Base-by-base conservation (phyloP, 129 eudicot species). In the Chrysanthemum lavandulifolium region DNA sequence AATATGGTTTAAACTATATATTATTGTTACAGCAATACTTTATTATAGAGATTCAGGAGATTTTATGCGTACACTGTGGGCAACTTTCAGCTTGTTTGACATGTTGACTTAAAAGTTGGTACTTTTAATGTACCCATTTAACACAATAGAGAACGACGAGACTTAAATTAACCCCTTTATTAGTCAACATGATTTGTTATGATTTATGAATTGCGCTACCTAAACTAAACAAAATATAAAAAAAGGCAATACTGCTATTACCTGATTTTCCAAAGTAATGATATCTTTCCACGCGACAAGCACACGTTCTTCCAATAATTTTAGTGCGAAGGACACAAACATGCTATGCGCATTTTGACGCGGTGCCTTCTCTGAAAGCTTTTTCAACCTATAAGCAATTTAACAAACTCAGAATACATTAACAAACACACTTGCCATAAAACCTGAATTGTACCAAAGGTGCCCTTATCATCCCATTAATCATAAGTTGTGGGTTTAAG, bases 281-380 rank as follows among this genome's bases (percentile, higher is more conserved):
- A 94, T 90, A 75, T 94, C 98, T 75, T 88, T 94, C 89, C 96
- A 94, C 2, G 98, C 97, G 11, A 94, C 93, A 55, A 87, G 96
- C 3, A 94, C 86, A 65, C 93, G 96, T 67, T 90, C 93, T 81
- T 94, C 97, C 80, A 94, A 74, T 78, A 94, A 81, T 78, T 94
- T 90, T 55, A 94, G 65, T 43, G 96, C 92, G 72, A 94, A 96
- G 68, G 93, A 90, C 59, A 94, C 98, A 81, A 94, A 94, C 47
- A 90, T 90, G 86, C 93, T 94, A 83, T 90, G 98, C 13, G 98
- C 97, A 86, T 94, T 94, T 85, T 94, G 98, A 55, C 98, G 96
- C 91, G 12, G 99, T 94, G 67, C 99, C 99, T 84, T 94, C 99
- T 79, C 99, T 90, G 64, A 90, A 94, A 67, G 99, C 99, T 80